Conservation (phyloP, 164 flowering plant species). For the Euptelea pleiosperma region DNA sequence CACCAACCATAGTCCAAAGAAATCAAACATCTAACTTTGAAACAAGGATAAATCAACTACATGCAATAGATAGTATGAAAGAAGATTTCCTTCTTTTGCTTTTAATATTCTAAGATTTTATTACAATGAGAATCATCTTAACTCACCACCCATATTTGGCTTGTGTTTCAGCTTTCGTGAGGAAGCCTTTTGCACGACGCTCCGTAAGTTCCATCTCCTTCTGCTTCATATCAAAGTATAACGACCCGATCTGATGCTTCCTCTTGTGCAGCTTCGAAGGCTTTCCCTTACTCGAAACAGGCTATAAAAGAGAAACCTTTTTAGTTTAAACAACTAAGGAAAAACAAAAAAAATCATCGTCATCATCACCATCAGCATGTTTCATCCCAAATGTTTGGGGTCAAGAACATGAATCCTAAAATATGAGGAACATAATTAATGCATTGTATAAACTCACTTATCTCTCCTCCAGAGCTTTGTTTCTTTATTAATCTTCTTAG, state of each 20-base stretch:
- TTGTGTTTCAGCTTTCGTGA: constrained; percentile 92
- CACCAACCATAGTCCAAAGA: too few species aligned
- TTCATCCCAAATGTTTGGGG: too few species aligned
- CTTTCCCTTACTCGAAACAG: constrained; percentile 74
- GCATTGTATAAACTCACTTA: background rate
- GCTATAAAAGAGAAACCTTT: constrained; percentile 36
- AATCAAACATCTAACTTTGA: background rate
- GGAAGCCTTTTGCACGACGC: constrained; percentile 74
- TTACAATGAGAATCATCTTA: background rate
- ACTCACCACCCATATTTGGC: constrained; percentile 97
- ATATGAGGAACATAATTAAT: too few species aligned
- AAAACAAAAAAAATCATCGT: too few species aligned
- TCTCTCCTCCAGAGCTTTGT: background rate
- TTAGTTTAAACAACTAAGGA: background rate
- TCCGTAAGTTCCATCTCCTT: constrained; percentile 87
- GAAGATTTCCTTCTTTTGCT: background rate
- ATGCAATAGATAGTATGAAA: background rate
- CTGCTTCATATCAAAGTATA: constrained; percentile 84
- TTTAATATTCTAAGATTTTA: background rate
- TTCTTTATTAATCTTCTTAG: background rate
- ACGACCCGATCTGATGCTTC: constrained; percentile 89
- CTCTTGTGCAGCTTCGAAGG: constrained; percentile 92
- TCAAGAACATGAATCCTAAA: too few species aligned
- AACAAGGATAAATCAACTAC: background rate
- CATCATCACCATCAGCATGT: too few species aligned